phyloP scores from a whole-genome alignment of 202 grass and related monocot genomes.

The Sporobolus alterniflorus region DNA sequence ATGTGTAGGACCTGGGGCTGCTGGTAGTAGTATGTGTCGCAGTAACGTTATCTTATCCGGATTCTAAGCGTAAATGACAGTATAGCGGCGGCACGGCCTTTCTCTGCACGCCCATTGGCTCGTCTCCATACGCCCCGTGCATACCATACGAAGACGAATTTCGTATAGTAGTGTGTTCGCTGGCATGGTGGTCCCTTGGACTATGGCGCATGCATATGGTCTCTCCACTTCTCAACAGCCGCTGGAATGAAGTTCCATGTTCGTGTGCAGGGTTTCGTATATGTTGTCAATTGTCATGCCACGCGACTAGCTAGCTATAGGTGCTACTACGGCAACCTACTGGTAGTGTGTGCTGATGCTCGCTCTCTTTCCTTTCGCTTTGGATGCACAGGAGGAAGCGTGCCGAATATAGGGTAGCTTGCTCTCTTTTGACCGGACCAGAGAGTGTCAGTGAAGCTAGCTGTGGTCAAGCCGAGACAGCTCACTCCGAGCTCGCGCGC shows the following conservation, averaged over 20 bases:
- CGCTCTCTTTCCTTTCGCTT: background rate
- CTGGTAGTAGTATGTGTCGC: background rate
- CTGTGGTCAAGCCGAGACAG: slow-evolving; percentile 51
- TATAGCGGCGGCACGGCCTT: slow-evolving; percentile 12
- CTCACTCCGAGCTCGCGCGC: slow-evolving; percentile 29
- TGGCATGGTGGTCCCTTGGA: background rate
- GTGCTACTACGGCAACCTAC: too few relatives aligned
- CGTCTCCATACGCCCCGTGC: background rate
- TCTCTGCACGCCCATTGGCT: slow-evolving; percentile 35
- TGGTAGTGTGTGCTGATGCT: background rate
- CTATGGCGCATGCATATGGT: too few relatives aligned
- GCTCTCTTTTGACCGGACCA: slow-evolving; percentile 43
- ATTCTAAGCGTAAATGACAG: slow-evolving; percentile 22
- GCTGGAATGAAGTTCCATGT: background rate
- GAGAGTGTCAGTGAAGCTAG: slow-evolving; percentile 44
- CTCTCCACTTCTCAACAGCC: background rate
- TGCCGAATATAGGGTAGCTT: slow-evolving; percentile 19
- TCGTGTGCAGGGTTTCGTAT: background rate
- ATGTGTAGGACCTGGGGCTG: background rate
- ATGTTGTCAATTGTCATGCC: too few relatives aligned
- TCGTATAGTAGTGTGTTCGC: background rate
- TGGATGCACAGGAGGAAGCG: slow-evolving; percentile 16
- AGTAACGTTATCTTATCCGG: slow-evolving; percentile 31
- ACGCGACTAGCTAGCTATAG: background rate
- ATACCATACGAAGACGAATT: too few relatives aligned